Conservation (phyloP, 2,329 filamentous ascomycete genomes). For the Diplodia sapinea region DNA sequence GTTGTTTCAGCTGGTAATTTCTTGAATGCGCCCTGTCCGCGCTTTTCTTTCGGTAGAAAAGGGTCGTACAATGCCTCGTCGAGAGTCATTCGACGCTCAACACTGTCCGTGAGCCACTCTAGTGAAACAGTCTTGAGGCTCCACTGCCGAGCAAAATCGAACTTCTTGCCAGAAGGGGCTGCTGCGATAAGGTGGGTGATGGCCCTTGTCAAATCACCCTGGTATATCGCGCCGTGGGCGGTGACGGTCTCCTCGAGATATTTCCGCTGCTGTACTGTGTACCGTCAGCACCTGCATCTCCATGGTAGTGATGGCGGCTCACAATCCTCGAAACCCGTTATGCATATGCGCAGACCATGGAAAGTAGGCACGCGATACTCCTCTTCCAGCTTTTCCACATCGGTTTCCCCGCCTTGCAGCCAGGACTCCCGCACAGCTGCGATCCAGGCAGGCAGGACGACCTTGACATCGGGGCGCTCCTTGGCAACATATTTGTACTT, state of each 20-base stretch:
- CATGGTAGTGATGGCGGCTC: slow-evolving; percentile 36
- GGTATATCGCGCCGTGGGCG: slow-evolving; percentile 79
- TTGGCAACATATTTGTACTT: slow-evolving; percentile 97
- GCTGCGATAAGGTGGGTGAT: slow-evolving; percentile 88
- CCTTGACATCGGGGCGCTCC: slow-evolving; percentile 82
- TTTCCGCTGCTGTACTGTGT: slow-evolving; percentile 67
- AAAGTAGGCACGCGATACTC: slow-evolving; percentile 70
- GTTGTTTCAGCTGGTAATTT: slow-evolving; percentile 44
- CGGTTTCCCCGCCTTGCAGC: slow-evolving; percentile 77
- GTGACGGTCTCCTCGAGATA: slow-evolving; percentile 71
- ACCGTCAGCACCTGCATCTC: slow-evolving; percentile 38
- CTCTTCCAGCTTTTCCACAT: slow-evolving; percentile 72
- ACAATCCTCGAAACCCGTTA: slow-evolving; percentile 74
- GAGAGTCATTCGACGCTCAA: slow-evolving; percentile 86
- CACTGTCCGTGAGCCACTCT: slow-evolving; percentile 84
- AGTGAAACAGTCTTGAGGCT: slow-evolving; percentile 76
- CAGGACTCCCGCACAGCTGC: slow-evolving; percentile 79
- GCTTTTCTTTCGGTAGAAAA: slow-evolving; percentile 68
- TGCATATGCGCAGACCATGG: slow-evolving; percentile 66
- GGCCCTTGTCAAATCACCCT: slow-evolving; percentile 81
- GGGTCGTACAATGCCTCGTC: slow-evolving; percentile 88
- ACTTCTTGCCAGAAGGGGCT: slow-evolving; percentile 84
- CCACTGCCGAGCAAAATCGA: slow-evolving; percentile 85
- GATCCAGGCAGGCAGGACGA: slow-evolving; percentile 83
- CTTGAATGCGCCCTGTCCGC: slow-evolving; percentile 79